These are phyloP conservation scores for Straminergon stramineum DNA, from an alignment of 225 moss, liverwort and hornwort genomes.

Conservation along the genomic window DNA sequence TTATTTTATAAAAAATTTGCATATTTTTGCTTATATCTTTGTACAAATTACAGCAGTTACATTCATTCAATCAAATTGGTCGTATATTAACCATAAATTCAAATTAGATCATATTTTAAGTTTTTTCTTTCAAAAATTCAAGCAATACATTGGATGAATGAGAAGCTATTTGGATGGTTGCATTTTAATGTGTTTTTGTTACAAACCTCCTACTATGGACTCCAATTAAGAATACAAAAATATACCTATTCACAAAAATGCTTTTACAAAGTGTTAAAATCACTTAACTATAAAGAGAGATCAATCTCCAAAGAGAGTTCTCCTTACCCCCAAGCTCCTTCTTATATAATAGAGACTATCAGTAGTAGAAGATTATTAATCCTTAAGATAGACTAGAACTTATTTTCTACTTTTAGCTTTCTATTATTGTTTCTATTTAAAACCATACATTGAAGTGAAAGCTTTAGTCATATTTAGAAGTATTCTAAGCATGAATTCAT, in stretches of 20 bases:
- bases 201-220: neutral
- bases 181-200: neutral
- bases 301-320: neutral
- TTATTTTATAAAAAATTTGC: neutral
- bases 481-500: neutral
- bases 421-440: neutral
- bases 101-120: neutral
- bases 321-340: neutral
- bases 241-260: neutral
- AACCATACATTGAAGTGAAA: neutral
- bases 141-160: too few species aligned
- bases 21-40: neutral
- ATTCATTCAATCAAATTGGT: neutral
- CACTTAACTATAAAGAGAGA: accelerated
- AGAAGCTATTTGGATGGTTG: neutral
- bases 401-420: neutral
- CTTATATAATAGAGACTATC: too few species aligned
- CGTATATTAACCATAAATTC: neutral
- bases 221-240: neutral
- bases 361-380: neutral
- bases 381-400: accelerated
- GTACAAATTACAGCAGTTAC: neutral
- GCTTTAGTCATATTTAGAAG: neutral
- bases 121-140: neutral
- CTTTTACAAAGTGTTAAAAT: neutral